phyloP scores from a whole-genome alignment of 768 basidiomycete genomes.

The Chalciporus pseudorubinellus region DNA sequence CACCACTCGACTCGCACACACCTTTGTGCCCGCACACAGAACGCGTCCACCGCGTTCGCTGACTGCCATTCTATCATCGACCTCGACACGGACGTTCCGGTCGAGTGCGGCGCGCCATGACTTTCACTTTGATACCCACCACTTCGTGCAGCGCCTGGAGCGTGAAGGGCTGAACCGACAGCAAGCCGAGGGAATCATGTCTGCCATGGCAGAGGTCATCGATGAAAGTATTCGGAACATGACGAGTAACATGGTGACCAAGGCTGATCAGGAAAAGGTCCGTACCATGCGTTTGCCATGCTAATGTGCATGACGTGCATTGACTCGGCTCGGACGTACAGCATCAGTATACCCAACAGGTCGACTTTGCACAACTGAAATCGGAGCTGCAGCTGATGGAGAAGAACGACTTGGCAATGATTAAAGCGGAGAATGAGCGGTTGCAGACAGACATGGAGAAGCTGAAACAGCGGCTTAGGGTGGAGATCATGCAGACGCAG shows the following conservation, averaged over 20 bases:
- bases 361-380: constrained; percentile 95
- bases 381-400: constrained; percentile 95
- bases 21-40: constrained; percentile 1
- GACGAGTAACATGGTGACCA: constrained; percentile 94
- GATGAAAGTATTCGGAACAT: constrained; percentile 96
- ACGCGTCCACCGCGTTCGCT: constrained; percentile 7
- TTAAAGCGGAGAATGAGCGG: constrained; percentile 97
- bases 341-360: constrained; percentile 93
- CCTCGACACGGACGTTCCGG: constrained; percentile 26
- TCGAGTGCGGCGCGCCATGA: constrained; percentile 31
- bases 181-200: constrained; percentile 97
- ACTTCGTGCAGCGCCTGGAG: constrained; percentile 89
- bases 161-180: constrained; percentile 83
- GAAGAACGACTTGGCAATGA: constrained; percentile 93
- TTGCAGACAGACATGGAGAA: constrained; percentile 88
- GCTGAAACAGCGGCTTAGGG: constrained; percentile 87
- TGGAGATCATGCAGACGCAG: constrained; percentile 90
- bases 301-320: background rate
- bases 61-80: background rate
- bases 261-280: constrained; percentile 95
- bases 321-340: constrained; percentile 28
- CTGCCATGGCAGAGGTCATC: constrained; percentile 94
- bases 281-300: constrained; percentile 13
- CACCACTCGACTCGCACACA: constrained; percentile 8
- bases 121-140: constrained; percentile 95